Base-by-base conservation (phyloP, 805 yeast species). In the Yueomyces sinensis region DNA sequence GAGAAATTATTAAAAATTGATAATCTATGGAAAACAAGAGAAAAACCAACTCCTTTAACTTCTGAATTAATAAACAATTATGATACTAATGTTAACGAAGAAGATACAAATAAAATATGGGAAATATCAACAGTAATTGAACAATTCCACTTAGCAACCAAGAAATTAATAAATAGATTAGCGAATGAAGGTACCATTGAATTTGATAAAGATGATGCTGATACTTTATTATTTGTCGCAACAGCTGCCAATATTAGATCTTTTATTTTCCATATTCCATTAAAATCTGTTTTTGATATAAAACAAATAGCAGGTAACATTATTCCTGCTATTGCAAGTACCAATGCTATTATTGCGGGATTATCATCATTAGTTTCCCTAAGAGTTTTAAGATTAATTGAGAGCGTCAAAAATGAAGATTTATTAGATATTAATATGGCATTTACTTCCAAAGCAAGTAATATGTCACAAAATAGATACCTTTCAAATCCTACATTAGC, bases 311-410 rank as follows among this genome's bases (percentile, higher is more conserved):
- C 98, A 0, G 99, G 99, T 5, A 91, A 89, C 56, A 91, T 91
- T 47, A 91, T 91, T 29, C 98, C 99, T 0, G 98, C 98, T 0
- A 87, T 93, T 45, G 97, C 98, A 5, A 91, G 98, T 2, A 89
- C 96, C 3, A 91, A 91, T 55, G 97, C 98, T 1, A 78, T 91
- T 13, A 77, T 91, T 45, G 86, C 95, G 0, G 98, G 98, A 0
- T 70, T 84, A 44, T 79, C 91, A 13, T 76, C 86, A 3, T 53
- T 89, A 28, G 73, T 78, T 27, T 80, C 94, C 0, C 58, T 86
- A 32, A 70, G 72, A 52, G 54, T 73, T 35, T 47, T 79, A 31
- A 46, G 44, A 37, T 47, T 52, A 40, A 41, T 61, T 43, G 46
- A 49, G 2, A 43, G 54, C 20, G 54, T 56, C 3, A 54, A 57